Evolutionary conservation across 129 eudicot species (phyloP), one percentile per base, ranked within the genome.

Genomic region (Artemisia argyi): DNA sequence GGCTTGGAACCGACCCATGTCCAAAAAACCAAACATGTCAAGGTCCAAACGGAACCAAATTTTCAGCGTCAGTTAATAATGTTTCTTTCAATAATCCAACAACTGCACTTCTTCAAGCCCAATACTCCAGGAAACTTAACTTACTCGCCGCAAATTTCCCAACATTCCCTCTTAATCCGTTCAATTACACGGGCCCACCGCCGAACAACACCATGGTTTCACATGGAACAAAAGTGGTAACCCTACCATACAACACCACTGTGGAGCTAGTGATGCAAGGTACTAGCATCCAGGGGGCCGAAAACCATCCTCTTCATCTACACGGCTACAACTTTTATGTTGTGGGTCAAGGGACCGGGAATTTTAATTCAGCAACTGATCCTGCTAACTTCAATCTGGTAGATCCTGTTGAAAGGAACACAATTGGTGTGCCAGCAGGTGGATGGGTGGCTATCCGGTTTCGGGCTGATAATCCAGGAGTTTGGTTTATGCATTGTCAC

Each of bases 201-300:
- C 89, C 89, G 0, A 84, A 81, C 73, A 84, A 84, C 66, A 81
- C 85, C 1, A 70, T 78, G 83, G 86, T 84, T 44, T 64, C 48
- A 7, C 76, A 78, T 24, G 86, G 72, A 42, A 84, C 89, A 6
- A 78, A 80, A 56, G 53, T 84, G 11, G 73, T 77, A 83, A 78
- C 78, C 47, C 71, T 84, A 50, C 83, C 83, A 0, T 84, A 61
- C 18, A 83, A 83, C 51, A 61, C 87, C 15, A 83, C 79, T 5
- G 87, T 83, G 42, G 87, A 83, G 82, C 19, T 83, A 28, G 77
- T 83, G 46, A 60, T 82, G 81, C 86, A 82, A 71, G 86, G 80
- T 11, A 82, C 86, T 10, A 78, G 83, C 73, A 73, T 82, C 70
- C 77, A 69, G 39, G 83, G 80, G 1, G 60, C 61, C 6, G 73